A percentile compares a stretch with the other conserved stretches of the same genome.
Evolutionary conservation across 2,329 filamentous ascomycete genomes (phyloP).

Genomic region (Chalaropsis thielavioides): DNA sequence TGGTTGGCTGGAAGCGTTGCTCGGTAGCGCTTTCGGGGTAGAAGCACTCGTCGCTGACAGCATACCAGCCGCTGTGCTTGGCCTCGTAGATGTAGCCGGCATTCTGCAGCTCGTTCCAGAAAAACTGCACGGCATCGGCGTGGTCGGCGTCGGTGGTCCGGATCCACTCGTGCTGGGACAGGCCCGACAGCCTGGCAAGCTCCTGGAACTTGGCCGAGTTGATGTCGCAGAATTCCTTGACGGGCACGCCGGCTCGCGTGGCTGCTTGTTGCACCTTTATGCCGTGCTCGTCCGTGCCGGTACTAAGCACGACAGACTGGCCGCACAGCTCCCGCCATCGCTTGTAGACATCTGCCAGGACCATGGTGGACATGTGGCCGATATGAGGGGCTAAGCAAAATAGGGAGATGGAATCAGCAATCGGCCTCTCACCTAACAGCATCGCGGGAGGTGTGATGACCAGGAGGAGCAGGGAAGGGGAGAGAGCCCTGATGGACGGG

Average conservation of each 20-base stretch:
- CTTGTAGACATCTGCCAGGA: constrained; percentile 82
- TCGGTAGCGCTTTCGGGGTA: constrained; percentile 68
- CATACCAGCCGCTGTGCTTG: constrained; percentile 92
- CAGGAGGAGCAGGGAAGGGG: background rate
- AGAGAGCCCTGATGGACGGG: background rate
- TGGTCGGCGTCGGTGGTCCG: constrained; percentile 79
- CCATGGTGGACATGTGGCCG: constrained; percentile 86
- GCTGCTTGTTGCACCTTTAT: constrained; percentile 93
- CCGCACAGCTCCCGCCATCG: constrained; percentile 74
- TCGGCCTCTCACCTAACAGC: background rate
- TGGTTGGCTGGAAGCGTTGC: constrained; percentile 59
- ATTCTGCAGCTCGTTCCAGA: constrained; percentile 70
- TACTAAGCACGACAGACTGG: constrained; percentile 57
- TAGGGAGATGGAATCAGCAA: background rate
- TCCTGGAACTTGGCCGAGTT: constrained; percentile 67
- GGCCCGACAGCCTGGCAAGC: constrained; percentile 52
- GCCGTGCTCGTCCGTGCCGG: constrained; percentile 93
- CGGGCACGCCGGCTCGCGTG: constrained; percentile 49
- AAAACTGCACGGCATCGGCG: constrained; percentile 69
- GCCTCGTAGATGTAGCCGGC: constrained; percentile 67
- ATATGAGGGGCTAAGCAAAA: constrained; percentile 62
- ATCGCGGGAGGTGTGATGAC: background rate
- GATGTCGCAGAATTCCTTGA: constrained; percentile 77
- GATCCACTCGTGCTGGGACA: constrained; percentile 76
- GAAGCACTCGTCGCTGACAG: constrained; percentile 90